A percentile compares a stretch with the other conserved stretches of the same genome.
Conservation (phyloP, 805 yeast genomes). For the Pichia cabralensis region DNA sequence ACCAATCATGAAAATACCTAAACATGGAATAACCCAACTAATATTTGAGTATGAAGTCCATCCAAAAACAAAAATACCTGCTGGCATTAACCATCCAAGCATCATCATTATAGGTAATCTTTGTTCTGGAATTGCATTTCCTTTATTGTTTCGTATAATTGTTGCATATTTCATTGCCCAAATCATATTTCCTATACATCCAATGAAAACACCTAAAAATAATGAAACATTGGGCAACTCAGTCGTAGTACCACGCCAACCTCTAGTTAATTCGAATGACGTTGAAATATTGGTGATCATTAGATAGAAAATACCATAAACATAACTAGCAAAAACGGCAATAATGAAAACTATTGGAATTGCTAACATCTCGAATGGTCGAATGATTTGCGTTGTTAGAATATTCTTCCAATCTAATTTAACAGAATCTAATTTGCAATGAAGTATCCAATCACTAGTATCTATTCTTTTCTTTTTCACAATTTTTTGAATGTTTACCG, state of each 20-base stretch:
- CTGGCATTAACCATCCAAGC: conserved; percentile 43
- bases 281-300: conserved; percentile 35
- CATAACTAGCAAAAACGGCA: conserved; percentile 38
- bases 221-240: conserved; percentile 29
- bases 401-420: conserved; percentile 16
- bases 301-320: conserved; percentile 38
- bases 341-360: conserved; percentile 34
- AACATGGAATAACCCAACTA: conserved; percentile 45
- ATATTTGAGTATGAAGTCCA: conserved; percentile 42
- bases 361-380: conserved; percentile 32
- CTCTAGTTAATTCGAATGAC: conserved; percentile 23
- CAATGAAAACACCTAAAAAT: conserved; percentile 29
- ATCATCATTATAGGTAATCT: conserved; percentile 46
- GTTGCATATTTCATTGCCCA: conserved; percentile 12
- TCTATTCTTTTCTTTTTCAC: conserved; percentile 21
- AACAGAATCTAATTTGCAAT: conserved; percentile 21
- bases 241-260: conserved; percentile 25
- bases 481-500: conserved; percentile 21
- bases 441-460: conserved; percentile 24
- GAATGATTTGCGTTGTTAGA: conserved; percentile 21
- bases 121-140: conserved; percentile 48
- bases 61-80: conserved; percentile 54
- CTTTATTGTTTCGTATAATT: conserved; percentile 22
- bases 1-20: conserved; percentile 54
- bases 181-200: conserved; percentile 26